Conservation (phyloP, 2,329 filamentous ascomycete species). For the Aspergillus costaricaensis region DNA sequence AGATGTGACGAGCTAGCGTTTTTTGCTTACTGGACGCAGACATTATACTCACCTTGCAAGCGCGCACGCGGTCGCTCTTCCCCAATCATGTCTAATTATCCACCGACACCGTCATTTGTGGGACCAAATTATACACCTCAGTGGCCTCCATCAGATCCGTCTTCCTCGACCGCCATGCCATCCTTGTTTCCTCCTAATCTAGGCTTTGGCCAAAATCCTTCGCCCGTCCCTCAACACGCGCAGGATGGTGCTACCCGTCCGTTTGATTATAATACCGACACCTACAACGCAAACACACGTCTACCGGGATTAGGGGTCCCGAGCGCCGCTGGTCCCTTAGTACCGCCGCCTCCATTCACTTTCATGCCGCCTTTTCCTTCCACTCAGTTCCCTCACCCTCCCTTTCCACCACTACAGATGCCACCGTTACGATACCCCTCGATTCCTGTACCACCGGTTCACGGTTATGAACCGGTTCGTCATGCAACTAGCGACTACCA, state of each 20-base stretch:
- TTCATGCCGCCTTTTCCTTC: constrained; percentile 38
- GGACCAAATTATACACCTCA: constrained; percentile 38
- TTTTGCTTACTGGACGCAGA: constrained; percentile 13
- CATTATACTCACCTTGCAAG: not conserved
- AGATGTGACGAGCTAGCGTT: constrained; percentile 6
- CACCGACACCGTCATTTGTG: constrained; percentile 47
- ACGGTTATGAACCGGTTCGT: constrained; percentile 13
- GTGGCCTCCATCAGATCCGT: constrained; percentile 37
- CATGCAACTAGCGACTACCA: constrained; percentile 13
- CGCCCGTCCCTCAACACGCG: constrained; percentile 26
- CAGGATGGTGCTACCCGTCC: constrained; percentile 16
- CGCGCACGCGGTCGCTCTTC: not conserved
- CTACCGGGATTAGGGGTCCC: constrained; percentile 33
- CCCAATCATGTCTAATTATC: constrained; percentile 51
- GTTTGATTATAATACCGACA: constrained; percentile 27
- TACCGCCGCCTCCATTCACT: constrained; percentile 32
- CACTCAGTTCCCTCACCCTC: constrained; percentile 30
- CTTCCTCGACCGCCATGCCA: constrained; percentile 23
- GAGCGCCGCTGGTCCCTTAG: constrained; percentile 23
- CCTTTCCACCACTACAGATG: constrained; percentile 38
- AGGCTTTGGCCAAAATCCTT: constrained; percentile 27
- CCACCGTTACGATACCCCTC: constrained; percentile 25
- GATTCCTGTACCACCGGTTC: constrained; percentile 22
- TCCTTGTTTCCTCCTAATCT: constrained; percentile 30
- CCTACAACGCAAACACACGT: constrained; percentile 31